Percentiles rank a stretch among this genome's conserved stretches.
These are phyloP conservation scores for Ensete glaucum DNA, from an alignment of 176 grass and related monocot genomes.

Conservation along the genomic window DNA sequence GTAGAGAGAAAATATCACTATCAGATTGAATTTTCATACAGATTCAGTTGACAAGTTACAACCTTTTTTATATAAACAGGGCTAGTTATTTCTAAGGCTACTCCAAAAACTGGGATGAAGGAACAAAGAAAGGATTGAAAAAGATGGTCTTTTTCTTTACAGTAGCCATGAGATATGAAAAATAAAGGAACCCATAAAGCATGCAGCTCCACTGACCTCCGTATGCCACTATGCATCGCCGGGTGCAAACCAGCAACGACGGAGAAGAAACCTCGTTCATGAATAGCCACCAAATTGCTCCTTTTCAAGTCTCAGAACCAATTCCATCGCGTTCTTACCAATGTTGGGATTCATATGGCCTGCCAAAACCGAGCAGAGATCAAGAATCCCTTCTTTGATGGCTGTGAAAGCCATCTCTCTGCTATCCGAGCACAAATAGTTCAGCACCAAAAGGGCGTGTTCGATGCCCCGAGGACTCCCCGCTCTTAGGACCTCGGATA, in stretches of 20 bases:
- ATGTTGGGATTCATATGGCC: constrained; percentile 69
- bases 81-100: neutral
- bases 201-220: neutral
- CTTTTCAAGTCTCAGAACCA: constrained; percentile 60
- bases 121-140: constrained; percentile 9
- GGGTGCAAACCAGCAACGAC: too few relatives aligned
- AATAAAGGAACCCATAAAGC: neutral
- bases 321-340: constrained; percentile 57
- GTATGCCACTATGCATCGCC: neutral
- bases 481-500: constrained; percentile 29
- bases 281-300: constrained; percentile 22
- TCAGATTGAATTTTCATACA: neutral
- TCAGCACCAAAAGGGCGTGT: constrained; percentile 62
- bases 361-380: constrained; percentile 48
- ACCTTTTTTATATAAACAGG: neutral
- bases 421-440: constrained; percentile 54
- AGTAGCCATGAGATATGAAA: constrained; percentile 1
- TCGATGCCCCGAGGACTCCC: constrained; percentile 61
- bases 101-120: constrained; percentile 18
- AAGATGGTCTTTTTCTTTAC: constrained; percentile 22
- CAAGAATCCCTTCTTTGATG: constrained; percentile 57
- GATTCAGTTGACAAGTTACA: neutral
- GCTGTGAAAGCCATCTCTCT: constrained; percentile 41
- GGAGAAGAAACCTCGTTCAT: neutral
- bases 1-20: neutral